Evolutionary conservation across 768 basidiomycete species (phyloP), one percentile per base, ranked within the genome.

Genomic region (Amanita molliuscula): DNA sequence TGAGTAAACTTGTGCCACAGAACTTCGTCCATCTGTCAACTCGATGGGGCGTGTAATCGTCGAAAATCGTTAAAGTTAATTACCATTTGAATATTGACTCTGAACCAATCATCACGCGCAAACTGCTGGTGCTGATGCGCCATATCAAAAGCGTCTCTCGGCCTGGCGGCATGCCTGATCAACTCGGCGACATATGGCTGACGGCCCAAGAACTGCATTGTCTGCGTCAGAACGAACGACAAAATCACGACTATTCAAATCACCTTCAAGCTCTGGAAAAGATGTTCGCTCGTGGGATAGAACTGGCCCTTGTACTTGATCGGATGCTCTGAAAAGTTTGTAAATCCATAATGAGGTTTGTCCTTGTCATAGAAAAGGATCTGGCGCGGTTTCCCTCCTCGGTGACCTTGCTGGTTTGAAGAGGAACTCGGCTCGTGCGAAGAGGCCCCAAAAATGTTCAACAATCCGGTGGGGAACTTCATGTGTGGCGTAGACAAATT

Each of bases 1-100:
- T 79, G 77, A n/a, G 67, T 70, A 52, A 79, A 80, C 56, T 79
- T 79, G 58, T 67, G 68, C 48, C 65, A 68, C 53, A 75, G 57
- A 10, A 67, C 62, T 44, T 68, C 60, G 44, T 78, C 75, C 75
- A 78, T 76, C 76, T 78, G 28, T 26, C 4, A 52, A 43, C 23
- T 23, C 29, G 4, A 36, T 52, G 16, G 28, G 8, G 7, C 16
- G 23, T 11, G 18, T 37, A 6, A n/a, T 15, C 16, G 28, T 13
- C 10, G 35, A 34, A n/a, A 49, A 15, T 29, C 10, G 26, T 5
- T 15, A 2, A 7, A 31, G 16, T 10, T 10, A 31, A 37, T 37
- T 55, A 78, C 77, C 67, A 70, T 71, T 18, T 63, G 59, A n/a
- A 73, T 56, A 45, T 73, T 78, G 36, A 76, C 66, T 33, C 66